Conservation (phyloP, 371 early-diverging fungal genomes). For the Mucor velutinosus region DNA sequence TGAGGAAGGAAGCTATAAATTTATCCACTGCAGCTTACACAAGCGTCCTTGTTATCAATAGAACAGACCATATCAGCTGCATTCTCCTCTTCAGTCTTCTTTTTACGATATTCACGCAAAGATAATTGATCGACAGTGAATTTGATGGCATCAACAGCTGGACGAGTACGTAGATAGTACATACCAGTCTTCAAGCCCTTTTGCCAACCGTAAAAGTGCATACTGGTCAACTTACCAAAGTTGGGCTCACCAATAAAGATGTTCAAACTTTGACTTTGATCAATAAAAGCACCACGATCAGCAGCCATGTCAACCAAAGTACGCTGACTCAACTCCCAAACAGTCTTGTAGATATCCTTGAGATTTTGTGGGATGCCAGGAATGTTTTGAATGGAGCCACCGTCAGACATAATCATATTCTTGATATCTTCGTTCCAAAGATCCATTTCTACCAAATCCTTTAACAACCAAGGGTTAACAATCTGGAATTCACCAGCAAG, state of each 20-base stretch:
- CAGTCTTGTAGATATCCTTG: conserved; percentile 96
- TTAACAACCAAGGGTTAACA: conserved; percentile 94
- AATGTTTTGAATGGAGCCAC: conserved; percentile 91
- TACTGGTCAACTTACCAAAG: conserved; percentile 91
- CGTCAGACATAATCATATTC: conserved; percentile 94
- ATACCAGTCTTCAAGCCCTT: conserved; percentile 99
- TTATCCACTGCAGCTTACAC: conserved; percentile 88
- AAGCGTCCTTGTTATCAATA: conserved; percentile 89
- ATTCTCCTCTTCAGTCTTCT: conserved; percentile 33
- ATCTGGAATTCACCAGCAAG: conserved; percentile 99
- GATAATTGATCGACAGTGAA: conserved; percentile 55
- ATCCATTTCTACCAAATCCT: conserved; percentile 90
- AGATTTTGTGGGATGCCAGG: conserved; percentile 81
- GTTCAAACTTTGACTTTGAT: conserved; percentile 97
- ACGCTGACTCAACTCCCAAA: conserved; percentile 96
- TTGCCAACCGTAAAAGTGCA: conserved; percentile 99
- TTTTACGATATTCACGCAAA: conserved; percentile 35
- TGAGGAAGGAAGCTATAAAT: neutral
- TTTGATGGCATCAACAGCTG: conserved; percentile 97
- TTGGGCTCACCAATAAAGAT: conserved; percentile 95
- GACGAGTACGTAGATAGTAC: conserved; percentile 98
- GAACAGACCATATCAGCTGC: conserved; percentile 77
- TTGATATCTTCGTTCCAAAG: conserved; percentile 97
- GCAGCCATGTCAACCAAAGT: conserved; percentile 80
- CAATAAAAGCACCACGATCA: conserved; percentile 96